These are phyloP conservation scores for Albugo laibachii DNA, from an alignment of 352 stramenopile species.

Conservation along the genomic window DNA sequence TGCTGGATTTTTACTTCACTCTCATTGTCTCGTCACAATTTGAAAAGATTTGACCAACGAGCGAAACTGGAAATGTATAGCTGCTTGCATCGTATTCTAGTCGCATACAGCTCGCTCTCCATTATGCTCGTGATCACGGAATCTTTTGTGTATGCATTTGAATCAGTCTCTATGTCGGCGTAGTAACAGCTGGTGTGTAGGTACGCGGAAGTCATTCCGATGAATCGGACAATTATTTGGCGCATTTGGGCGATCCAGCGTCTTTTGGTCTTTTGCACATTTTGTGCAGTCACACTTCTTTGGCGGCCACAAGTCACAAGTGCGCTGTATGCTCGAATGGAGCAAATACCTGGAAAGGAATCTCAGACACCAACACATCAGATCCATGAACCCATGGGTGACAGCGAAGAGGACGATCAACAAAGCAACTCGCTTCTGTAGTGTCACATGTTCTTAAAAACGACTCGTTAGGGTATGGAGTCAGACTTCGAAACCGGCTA, in stretches of 20 bases:
- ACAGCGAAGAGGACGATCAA: constrained; percentile 10
- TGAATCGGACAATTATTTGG: constrained; percentile 61
- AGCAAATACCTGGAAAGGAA: constrained; percentile 56
- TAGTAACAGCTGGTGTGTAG: constrained; percentile 10
- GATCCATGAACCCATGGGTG: constrained; percentile 13
- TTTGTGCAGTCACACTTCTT: constrained; percentile 44
- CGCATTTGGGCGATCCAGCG: constrained; percentile 58
- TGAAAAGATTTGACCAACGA: constrained; percentile 55
- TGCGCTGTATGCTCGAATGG: constrained; percentile 50
- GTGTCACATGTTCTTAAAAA: neutral
- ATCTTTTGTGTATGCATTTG: constrained; percentile 42
- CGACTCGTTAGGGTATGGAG: neutral
- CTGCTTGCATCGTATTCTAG: constrained; percentile 27
- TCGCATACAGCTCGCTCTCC: constrained; percentile 38
- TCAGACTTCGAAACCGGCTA: too few relatives aligned
- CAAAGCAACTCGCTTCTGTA: neutral
- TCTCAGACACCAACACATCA: constrained; percentile 28
- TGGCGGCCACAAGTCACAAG: constrained; percentile 54
- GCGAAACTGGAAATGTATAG: constrained; percentile 64
- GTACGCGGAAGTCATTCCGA: constrained; percentile 36
- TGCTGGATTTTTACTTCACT: constrained; percentile 76
- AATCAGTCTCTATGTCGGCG: too few relatives aligned
- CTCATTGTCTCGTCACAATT: constrained; percentile 51
- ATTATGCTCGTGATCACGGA: constrained; percentile 60
- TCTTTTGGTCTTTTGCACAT: constrained; percentile 40